phyloP scores from a whole-genome alignment of 306 rosid species.

The Parietaria judaica region DNA sequence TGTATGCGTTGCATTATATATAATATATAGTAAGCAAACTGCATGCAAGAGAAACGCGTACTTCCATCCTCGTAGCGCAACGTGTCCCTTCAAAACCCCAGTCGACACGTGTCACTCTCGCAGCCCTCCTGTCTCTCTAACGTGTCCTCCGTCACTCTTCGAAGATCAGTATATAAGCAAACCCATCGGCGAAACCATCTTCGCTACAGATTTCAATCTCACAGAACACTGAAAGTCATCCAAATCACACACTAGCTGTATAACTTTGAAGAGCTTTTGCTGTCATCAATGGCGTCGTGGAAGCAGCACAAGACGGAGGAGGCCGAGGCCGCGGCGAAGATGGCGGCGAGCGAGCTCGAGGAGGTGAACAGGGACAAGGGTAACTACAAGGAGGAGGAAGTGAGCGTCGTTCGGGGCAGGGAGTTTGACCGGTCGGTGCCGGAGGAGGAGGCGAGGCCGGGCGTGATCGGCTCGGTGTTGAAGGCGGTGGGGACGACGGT shows the following conservation, averaged over 20 bases:
- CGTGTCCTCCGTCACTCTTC: conserved; percentile 2
- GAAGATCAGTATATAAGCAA: not conserved
- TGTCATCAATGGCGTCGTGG: conserved; percentile 45
- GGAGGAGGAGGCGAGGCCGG: conserved; percentile 28
- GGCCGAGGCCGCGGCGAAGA: conserved; percentile 61
- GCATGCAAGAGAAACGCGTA: conserved; percentile 6
- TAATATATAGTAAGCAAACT: not conserved
- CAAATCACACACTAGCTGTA: not conserved
- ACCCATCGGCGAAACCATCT: not conserved
- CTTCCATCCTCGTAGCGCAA: not conserved
- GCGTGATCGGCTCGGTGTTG: conserved; percentile 53
- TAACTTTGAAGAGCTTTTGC: not conserved
- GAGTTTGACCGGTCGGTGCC: conserved; percentile 6
- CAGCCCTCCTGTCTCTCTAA: not conserved
- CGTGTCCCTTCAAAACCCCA: not conserved
- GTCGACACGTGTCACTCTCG: conserved; percentile 4
- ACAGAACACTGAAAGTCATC: not conserved
- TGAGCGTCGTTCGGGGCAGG: not conserved
- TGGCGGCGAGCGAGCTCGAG: conserved; percentile 44
- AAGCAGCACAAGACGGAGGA: conserved; percentile 38
- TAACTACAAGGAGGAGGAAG: not conserved
- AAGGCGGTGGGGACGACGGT: conserved; percentile 52
- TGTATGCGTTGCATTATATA: too few species aligned
- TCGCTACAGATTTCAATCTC: not conserved
- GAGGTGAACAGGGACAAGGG: conserved; percentile 26